A percentile compares a stretch with the other conserved stretches of the same genome.
These are phyloP conservation scores for Herpotrichia juniperi DNA, from an alignment of 2,329 filamentous ascomycete species.

Conservation along the genomic window DNA sequence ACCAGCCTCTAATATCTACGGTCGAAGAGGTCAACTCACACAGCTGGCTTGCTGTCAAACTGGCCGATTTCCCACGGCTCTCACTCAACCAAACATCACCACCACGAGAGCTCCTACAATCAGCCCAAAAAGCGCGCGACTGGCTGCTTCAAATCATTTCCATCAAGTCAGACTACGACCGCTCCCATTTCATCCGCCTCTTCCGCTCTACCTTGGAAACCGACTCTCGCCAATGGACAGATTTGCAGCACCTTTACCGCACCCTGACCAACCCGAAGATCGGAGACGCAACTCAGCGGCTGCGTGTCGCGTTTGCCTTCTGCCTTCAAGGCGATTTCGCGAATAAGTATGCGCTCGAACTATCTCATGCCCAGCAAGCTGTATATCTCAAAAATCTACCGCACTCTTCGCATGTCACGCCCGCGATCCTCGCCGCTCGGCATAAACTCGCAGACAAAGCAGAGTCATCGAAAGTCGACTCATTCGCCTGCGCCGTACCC, in stretches of 20 bases:
- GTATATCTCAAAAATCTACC: neutral
- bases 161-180: conserved; percentile 7
- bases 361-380: neutral
- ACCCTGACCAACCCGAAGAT: conserved; percentile 17
- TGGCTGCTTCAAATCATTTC: conserved; percentile 18
- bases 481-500: conserved; percentile 28
- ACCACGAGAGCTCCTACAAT: neutral
- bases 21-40: neutral
- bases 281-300: conserved; percentile 7
- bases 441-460: conserved; percentile 7
- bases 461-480: conserved; percentile 13
- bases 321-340: conserved; percentile 20
- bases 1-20: neutral
- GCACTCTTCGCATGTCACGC: neutral
- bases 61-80: neutral
- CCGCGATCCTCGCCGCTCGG: conserved; percentile 7
- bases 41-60: neutral
- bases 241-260: conserved; percentile 26
- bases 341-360: neutral
- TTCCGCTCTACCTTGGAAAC: conserved; percentile 22
- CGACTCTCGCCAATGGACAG: conserved; percentile 6
- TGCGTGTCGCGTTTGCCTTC: conserved; percentile 15
- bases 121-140: conserved; percentile 8
- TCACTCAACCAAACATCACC: neutral
- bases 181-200: conserved; percentile 11